These are phyloP conservation scores for Ajuga chamaepitys DNA, from an alignment of 257 asterid genomes.

Conservation along the genomic window DNA sequence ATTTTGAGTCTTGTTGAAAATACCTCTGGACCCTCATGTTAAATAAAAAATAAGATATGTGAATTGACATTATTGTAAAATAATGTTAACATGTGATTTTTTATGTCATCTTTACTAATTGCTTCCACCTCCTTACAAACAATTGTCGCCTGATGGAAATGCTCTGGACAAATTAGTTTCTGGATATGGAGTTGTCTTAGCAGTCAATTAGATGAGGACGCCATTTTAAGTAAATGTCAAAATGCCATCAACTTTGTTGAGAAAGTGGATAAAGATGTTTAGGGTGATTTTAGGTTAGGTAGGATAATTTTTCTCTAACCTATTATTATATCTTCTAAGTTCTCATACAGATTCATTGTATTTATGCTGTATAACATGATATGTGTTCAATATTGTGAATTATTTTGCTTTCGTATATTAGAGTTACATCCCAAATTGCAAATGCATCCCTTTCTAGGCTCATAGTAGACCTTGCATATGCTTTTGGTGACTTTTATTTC, in stretches of 20 bases:
- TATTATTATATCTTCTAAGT: not conserved
- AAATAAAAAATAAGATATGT: no score
- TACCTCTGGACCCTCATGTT: no score
- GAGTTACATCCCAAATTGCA: not conserved
- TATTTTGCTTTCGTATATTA: no score
- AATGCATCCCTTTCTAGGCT: not conserved
- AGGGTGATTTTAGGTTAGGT: constrained; percentile 54
- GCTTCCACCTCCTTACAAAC: constrained; percentile 16
- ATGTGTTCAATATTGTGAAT: not conserved
- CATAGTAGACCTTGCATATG: no score
- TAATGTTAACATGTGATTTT: no score
- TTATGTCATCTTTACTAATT: constrained; percentile 10
- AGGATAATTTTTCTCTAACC: constrained; percentile 17
- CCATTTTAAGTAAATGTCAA: constrained; percentile 54
- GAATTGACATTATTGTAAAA: no score
- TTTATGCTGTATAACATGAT: not conserved
- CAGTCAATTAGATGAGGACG: constrained; percentile 67
- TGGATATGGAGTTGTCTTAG: constrained; percentile 67
- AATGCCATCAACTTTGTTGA: constrained; percentile 55
- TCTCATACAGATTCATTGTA: not conserved
- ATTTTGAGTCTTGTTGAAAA: no score
- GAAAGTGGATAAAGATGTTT: constrained; percentile 60
- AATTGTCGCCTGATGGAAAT: constrained; percentile 54
- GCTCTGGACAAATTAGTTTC: constrained; percentile 65
- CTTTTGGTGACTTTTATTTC: not conserved